Conservation (phyloP, 257 asterid genomes). For the Linderniella brevidens region DNA sequence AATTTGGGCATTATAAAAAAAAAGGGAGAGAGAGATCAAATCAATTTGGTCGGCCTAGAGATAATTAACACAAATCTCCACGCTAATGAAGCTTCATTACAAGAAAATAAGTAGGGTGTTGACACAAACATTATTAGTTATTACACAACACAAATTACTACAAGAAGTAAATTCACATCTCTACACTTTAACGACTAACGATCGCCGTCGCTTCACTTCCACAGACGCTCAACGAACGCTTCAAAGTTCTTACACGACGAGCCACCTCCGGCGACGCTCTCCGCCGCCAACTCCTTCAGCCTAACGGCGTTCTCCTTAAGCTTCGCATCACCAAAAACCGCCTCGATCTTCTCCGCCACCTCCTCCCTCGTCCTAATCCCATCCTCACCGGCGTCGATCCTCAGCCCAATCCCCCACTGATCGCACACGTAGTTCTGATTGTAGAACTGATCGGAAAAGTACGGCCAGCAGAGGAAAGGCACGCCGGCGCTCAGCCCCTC, state of each 20-base stretch:
- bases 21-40: too few relatives aligned
- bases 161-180: too few relatives aligned
- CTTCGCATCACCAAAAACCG: constrained; percentile 13
- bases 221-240: constrained; percentile 4
- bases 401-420: constrained; percentile 31
- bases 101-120: too few relatives aligned
- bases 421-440: constrained; percentile 23
- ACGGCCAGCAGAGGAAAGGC: constrained; percentile 52
- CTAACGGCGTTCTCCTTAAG: constrained; percentile 22
- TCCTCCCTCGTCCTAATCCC: constrained; percentile 31
- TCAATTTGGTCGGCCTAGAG: too few relatives aligned
- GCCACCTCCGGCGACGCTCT: constrained; percentile 24
- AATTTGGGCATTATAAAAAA: too few relatives aligned
- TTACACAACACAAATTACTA: too few relatives aligned
- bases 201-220: too few relatives aligned
- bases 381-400: constrained; percentile 14
- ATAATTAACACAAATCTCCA: too few relatives aligned
- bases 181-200: too few relatives aligned
- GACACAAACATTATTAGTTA: too few relatives aligned
- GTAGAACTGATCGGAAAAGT: constrained; percentile 45
- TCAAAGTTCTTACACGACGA: constrained; percentile 17
- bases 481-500: constrained; percentile 52
- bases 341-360: constrained; percentile 21
- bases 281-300: constrained; percentile 20
- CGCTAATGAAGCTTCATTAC: too few relatives aligned